Evolutionary conservation across 768 basidiomycete genomes (phyloP), one percentile per base, ranked within the genome.

Genomic region (Boletus tomentosulus): DNA sequence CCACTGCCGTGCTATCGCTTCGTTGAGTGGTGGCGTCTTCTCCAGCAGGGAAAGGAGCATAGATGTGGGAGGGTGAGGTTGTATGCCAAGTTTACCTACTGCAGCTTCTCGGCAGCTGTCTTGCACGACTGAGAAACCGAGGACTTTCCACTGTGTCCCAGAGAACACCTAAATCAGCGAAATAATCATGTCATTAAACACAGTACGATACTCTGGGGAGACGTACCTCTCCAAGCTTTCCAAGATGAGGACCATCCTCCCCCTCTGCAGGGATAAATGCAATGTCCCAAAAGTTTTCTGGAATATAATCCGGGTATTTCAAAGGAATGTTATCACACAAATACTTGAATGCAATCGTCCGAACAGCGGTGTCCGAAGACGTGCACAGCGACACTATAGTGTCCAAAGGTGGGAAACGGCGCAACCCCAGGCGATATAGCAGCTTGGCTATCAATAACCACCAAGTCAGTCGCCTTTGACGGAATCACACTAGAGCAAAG

Each of bases 231-330:
- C 76, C 75, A 13, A 85, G 82, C 39, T 77, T 81, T 2, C 81
- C 86, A 55, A 91, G 64, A 53, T 79, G 76, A 30, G 69, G 59
- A n/a, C 77, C 78, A 15, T 76, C 73, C 6, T 77, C 74, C 16
- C 78, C 74, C 3, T 82, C 61, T 3, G 92, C 84, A 1, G 96
- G 96, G 43, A 99, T 81, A 71, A 90, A 99, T 0, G 87, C 74
- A 9, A 88, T 64, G 25, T 83, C 72, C 4, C 74, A 70, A 57
- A 83, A 88, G 12, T 76, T 63, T 13, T 72, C 65, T n/a, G 82
- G 76, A 42, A 80, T 73, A 57, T 89, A 88, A 38, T 80, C 72
- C 2, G 69, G 63, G 63, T 89, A 95, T 52, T 79, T 79, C 1
- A 73, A 75, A 8, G 74, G 65, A 28, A 86, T 75, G 61, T 95